Evolutionary conservation across 495 filamentous ascomycete genomes (phyloP).

Genomic region (Patellaria atrata): DNA sequence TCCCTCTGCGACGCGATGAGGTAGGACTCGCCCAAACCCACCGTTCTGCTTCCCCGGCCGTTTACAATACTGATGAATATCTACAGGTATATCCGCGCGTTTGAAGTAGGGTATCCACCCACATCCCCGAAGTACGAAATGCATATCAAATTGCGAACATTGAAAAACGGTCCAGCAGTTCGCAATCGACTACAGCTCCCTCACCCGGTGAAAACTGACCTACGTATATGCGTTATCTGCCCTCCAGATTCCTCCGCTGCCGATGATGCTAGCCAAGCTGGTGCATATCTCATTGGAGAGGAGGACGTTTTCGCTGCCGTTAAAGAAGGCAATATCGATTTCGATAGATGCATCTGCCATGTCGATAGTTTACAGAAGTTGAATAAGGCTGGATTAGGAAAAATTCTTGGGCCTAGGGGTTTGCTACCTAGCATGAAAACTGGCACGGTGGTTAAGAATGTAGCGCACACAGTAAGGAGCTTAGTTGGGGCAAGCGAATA

Average conservation of each 20-base stretch:
- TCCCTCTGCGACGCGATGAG: constrained; percentile 87
- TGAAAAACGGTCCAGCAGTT: constrained; percentile 69
- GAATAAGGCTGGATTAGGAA: constrained; percentile 62
- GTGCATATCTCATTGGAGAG: constrained; percentile 71
- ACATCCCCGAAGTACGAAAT: constrained; percentile 72
- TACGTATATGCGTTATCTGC: constrained; percentile 77
- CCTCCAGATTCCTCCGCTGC: constrained; percentile 56
- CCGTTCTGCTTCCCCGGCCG: not conserved
- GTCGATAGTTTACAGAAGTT: constrained; percentile 55
- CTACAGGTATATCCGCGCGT: constrained; percentile 70
- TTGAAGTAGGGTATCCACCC: constrained; percentile 74
- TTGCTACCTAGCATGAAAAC: constrained; percentile 84
- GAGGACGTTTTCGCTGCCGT: constrained; percentile 71
- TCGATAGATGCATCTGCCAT: constrained; percentile 83
- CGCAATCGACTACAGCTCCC: constrained; percentile 80
- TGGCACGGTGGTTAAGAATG: constrained; percentile 73
- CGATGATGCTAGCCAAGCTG: constrained; percentile 54
- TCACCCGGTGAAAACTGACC: constrained; percentile 71
- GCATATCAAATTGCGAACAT: constrained; percentile 58
- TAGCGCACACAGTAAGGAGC: constrained; percentile 52
- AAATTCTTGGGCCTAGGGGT: constrained; percentile 72
- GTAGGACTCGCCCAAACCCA: constrained; percentile 32
- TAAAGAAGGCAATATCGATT: constrained; percentile 59
- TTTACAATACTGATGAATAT: constrained; percentile 3
- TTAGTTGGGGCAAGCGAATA: constrained; percentile 76